Percentiles rank a stretch among this genome's conserved stretches.
Evolutionary conservation across 192 early-diverging fungal species (phyloP).

Genomic region (Backusella tarrabulga): DNA sequence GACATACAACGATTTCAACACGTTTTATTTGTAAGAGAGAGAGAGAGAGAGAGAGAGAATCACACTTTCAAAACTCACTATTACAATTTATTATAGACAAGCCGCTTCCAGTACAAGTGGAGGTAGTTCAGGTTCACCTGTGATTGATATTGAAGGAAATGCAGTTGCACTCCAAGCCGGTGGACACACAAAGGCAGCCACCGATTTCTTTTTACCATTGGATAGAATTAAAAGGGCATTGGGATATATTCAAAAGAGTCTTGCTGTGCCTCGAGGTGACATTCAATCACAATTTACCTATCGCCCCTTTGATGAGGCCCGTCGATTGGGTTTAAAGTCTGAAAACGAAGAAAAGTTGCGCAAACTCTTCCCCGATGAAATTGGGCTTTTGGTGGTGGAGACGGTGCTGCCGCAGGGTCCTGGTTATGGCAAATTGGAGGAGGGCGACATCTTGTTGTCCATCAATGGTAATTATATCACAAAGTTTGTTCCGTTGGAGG

Average conservation of each 20-base stretch:
- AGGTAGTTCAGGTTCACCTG: slow-evolving; percentile 76
- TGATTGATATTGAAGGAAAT: slow-evolving; percentile 78
- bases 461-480: slow-evolving; percentile 74
- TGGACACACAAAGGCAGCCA: slow-evolving; percentile 70
- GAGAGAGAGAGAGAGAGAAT: neutral
- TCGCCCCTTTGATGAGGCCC: slow-evolving; percentile 75
- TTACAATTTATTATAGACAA: slow-evolving; percentile 49
- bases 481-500: slow-evolving; percentile 79
- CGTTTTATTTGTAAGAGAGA: slow-evolving; percentile 39
- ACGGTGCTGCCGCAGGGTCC: slow-evolving; percentile 74
- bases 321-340: slow-evolving; percentile 63
- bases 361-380: slow-evolving; percentile 57
- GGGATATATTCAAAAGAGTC: slow-evolving; percentile 46
- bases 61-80: neutral
- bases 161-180: slow-evolving; percentile 83
- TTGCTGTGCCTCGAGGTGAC: slow-evolving; percentile 58
- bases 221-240: slow-evolving; percentile 67
- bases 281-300: slow-evolving; percentile 75
- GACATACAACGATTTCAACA: slow-evolving; percentile 69
- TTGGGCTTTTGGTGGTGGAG: slow-evolving; percentile 80
- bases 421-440: slow-evolving; percentile 61
- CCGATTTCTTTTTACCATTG: slow-evolving; percentile 85
- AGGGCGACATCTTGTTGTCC: slow-evolving; percentile 72
- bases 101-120: slow-evolving; percentile 76
- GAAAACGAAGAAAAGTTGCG: slow-evolving; percentile 65